These are phyloP conservation scores for Triticum urartu DNA, from an alignment of 176 grass and related monocot species.

Conservation along the genomic window DNA sequence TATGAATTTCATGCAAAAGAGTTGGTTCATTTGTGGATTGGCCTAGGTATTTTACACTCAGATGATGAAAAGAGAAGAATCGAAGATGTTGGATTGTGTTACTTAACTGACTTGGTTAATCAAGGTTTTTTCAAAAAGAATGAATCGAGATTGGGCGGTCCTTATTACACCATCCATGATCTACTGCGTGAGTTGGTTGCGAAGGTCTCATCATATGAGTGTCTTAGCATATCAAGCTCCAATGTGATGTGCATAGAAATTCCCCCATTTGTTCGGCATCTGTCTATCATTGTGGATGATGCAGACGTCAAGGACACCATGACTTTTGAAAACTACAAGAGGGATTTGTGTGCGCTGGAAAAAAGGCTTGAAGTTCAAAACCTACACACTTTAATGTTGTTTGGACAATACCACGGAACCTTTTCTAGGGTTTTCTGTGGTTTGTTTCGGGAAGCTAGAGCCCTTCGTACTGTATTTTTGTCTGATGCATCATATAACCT, in stretches of 20 bases:
- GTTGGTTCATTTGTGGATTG: constrained; percentile 33
- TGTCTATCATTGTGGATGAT: constrained; percentile 5
- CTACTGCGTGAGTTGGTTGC: constrained; percentile 6
- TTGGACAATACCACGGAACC: neutral
- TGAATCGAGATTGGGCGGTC: no score
- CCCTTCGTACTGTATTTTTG: neutral
- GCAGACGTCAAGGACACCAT: neutral
- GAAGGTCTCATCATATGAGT: constrained; percentile 11
- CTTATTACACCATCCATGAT: constrained; percentile 16
- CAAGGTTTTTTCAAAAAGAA: neutral
- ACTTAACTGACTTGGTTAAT: neutral
- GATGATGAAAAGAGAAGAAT: neutral
- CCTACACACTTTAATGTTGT: constrained; percentile 1
- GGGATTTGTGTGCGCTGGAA: neutral
- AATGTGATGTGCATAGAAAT: neutral
- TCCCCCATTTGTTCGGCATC: constrained; percentile 8
- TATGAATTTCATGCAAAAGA: neutral
- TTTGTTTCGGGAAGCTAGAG: neutral
- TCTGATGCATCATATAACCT: neutral
- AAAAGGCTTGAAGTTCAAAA: constrained; percentile 2
- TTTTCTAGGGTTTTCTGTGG: neutral
- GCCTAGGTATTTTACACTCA: neutral
- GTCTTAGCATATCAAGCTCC: neutral
- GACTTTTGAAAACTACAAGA: neutral
- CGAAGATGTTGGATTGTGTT: neutral